Evolutionary conservation across 805 yeast genomes (phyloP).

Genomic region (Wickerhamiella dianesei): DNA sequence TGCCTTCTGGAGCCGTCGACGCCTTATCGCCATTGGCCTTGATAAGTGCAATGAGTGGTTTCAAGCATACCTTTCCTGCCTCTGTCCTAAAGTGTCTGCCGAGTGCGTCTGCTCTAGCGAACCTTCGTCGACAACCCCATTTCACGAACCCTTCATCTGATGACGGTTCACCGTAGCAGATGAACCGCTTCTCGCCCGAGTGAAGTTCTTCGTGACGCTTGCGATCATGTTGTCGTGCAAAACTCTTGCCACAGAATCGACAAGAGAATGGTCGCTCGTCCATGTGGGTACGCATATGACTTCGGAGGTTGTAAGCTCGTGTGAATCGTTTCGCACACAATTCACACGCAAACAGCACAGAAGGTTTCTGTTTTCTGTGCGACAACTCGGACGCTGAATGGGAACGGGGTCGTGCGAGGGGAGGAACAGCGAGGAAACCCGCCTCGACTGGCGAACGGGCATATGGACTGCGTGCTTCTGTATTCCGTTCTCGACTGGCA

Average conservation of each 20-base stretch:
- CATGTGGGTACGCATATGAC: conserved; percentile 81
- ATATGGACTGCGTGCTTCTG: not conserved
- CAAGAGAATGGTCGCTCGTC: conserved; percentile 60
- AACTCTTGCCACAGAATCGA: conserved; percentile 47
- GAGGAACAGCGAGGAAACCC: conserved; percentile 6
- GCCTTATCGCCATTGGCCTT: conserved; percentile 11
- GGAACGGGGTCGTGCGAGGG: conserved; percentile 10
- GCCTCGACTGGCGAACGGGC: not conserved
- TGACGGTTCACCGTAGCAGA: conserved; percentile 39
- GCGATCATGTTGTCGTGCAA: conserved; percentile 66
- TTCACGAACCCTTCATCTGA: conserved; percentile 24
- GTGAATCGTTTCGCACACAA: conserved; percentile 80
- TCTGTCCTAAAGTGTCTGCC: conserved; percentile 66
- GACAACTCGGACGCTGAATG: conserved; percentile 34
- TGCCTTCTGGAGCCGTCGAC: conserved; percentile 18
- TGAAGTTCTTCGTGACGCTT: conserved; percentile 67
- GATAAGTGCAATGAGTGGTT: conserved; percentile 46
- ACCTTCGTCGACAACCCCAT: conserved; percentile 67
- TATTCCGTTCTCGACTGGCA: not conserved
- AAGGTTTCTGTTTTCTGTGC: conserved; percentile 53
- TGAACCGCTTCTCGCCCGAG: conserved; percentile 55
- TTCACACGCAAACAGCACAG: conserved; percentile 61
- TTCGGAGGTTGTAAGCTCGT: conserved; percentile 81
- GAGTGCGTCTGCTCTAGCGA: conserved; percentile 67
- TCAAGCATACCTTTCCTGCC: conserved; percentile 56